Conservation (phyloP, 2,329 filamentous ascomycete species). For the Rhinocladiella mackenziei region DNA sequence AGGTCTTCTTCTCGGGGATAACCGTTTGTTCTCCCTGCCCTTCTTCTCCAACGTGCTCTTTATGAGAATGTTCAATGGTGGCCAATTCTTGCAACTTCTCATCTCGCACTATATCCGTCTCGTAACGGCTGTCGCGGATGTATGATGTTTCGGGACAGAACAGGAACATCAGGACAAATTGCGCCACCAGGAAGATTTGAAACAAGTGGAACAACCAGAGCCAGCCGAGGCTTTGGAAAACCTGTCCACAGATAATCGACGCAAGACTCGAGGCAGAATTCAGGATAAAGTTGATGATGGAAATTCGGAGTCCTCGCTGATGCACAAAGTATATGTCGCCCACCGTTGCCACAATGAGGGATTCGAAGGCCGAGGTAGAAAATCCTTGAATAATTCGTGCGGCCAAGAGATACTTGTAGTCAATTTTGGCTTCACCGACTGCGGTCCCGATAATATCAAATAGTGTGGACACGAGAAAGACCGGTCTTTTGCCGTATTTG, state of each 20-base stretch:
- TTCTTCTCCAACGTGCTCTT: constrained; percentile 12
- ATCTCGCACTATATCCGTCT: constrained; percentile 25
- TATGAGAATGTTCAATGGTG: constrained; percentile 19
- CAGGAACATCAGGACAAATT: constrained; percentile 32
- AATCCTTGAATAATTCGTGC: constrained; percentile 32
- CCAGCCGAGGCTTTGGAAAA: constrained; percentile 28
- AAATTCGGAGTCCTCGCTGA: constrained; percentile 25
- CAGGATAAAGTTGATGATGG: constrained; percentile 28
- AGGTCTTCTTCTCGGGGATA: constrained; percentile 21
- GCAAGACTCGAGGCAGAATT: constrained; percentile 33
- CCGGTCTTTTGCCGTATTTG: constrained; percentile 40
- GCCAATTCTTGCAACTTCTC: constrained; percentile 22
- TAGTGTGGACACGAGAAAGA: constrained; percentile 29
- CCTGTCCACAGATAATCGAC: constrained; percentile 36
- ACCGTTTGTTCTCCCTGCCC: constrained; percentile 4
- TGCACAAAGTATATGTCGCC: constrained; percentile 41
- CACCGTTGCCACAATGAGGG: constrained; percentile 46
- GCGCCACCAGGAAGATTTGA: constrained; percentile 31
- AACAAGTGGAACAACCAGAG: constrained; percentile 31
- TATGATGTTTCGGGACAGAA: constrained; percentile 33
- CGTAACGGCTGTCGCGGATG: constrained; percentile 29
- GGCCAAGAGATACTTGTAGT: constrained; percentile 27
- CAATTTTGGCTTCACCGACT: constrained; percentile 24
- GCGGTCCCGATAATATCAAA: constrained; percentile 26
- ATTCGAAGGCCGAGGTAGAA: constrained; percentile 48